Evolutionary conservation across 2,329 filamentous ascomycete genomes (phyloP).

Genomic region (Akanthomyces dipterigenus): DNA sequence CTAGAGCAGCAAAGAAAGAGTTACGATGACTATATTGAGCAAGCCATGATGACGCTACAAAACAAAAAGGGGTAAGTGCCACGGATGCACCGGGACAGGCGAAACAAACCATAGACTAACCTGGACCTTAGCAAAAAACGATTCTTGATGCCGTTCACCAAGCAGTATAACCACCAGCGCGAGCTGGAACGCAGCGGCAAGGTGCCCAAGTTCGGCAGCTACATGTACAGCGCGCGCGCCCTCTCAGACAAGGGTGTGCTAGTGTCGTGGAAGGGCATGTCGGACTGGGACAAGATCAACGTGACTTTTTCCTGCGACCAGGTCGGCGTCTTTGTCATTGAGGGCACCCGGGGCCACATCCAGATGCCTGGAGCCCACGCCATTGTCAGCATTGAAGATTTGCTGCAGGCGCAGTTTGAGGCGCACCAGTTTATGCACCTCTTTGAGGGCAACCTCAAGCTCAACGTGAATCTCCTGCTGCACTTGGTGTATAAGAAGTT

Average conservation of each 20-base stretch:
- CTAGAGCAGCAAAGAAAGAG: slow-evolving; percentile 93
- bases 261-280: slow-evolving; percentile 81
- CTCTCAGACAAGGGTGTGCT: slow-evolving; percentile 91
- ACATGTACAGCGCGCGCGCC: slow-evolving; percentile 88
- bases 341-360: slow-evolving; percentile 85
- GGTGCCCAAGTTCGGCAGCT: slow-evolving; percentile 94
- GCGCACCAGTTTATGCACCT: slow-evolving; percentile 93
- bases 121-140: slow-evolving; percentile 65
- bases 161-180: slow-evolving; percentile 97
- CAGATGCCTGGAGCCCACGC: slow-evolving; percentile 93
- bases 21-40: slow-evolving; percentile 99
- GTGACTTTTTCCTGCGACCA: slow-evolving; percentile 91
- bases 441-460: slow-evolving; percentile 75
- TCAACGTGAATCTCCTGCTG: slow-evolving; percentile 95
- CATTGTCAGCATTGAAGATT: slow-evolving; percentile 81
- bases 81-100: neutral
- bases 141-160: slow-evolving; percentile 93
- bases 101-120: slow-evolving; percentile 13
- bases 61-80: slow-evolving; percentile 77
- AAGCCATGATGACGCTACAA: slow-evolving; percentile 93
- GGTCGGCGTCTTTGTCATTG: slow-evolving; percentile 88
- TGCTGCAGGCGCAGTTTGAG: slow-evolving; percentile 95
- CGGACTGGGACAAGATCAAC: slow-evolving; percentile 86
- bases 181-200: slow-evolving; percentile 89
- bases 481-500: slow-evolving; percentile 99